Evolutionary conservation across 2,329 filamentous ascomycete genomes (phyloP).

Genomic region (Ceratocystis cacaofunesta): DNA sequence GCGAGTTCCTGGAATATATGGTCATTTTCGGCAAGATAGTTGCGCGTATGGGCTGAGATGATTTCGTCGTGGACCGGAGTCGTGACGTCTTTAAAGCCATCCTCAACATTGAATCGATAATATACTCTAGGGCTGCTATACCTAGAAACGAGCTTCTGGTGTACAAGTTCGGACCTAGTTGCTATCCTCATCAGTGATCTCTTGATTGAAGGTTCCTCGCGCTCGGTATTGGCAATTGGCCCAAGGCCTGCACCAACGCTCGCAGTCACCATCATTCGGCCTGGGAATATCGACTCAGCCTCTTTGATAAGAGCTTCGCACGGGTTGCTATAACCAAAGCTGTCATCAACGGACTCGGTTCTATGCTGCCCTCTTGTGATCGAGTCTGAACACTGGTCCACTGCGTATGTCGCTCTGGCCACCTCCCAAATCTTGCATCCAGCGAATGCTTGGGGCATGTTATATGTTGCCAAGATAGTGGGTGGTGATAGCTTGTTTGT

Average conservation of each 20-base stretch:
- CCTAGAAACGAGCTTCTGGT: slow-evolving; percentile 11
- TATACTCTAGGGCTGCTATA: slow-evolving; percentile 19
- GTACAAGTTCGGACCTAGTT: background rate
- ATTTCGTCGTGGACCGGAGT: slow-evolving; percentile 21
- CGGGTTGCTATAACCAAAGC: slow-evolving; percentile 24
- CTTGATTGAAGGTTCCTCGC: slow-evolving; percentile 1
- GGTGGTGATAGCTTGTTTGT: slow-evolving; percentile 17
- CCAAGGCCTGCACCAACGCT: slow-evolving; percentile 22
- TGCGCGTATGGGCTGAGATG: slow-evolving; percentile 20
- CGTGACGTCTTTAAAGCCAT: slow-evolving; percentile 21
- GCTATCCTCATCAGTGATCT: background rate
- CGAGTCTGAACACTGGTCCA: slow-evolving; percentile 23
- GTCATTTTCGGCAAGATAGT: slow-evolving; percentile 17
- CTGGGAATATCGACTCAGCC: slow-evolving; percentile 20
- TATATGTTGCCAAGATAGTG: slow-evolving; percentile 22
- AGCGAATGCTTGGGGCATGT: slow-evolving; percentile 17
- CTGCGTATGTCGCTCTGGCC: slow-evolving; percentile 23
- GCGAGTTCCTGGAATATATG: background rate
- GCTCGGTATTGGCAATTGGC: slow-evolving; percentile 17
- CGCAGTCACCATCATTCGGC: slow-evolving; percentile 17
- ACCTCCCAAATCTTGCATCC: slow-evolving; percentile 23
- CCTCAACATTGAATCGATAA: slow-evolving; percentile 22
- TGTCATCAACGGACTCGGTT: slow-evolving; percentile 23
- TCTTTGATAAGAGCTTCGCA: slow-evolving; percentile 22
- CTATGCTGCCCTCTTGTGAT: slow-evolving; percentile 21